These are phyloP conservation scores for Chimonanthus salicifolius DNA, from an alignment of 164 flowering plant species.

Conservation along the genomic window DNA sequence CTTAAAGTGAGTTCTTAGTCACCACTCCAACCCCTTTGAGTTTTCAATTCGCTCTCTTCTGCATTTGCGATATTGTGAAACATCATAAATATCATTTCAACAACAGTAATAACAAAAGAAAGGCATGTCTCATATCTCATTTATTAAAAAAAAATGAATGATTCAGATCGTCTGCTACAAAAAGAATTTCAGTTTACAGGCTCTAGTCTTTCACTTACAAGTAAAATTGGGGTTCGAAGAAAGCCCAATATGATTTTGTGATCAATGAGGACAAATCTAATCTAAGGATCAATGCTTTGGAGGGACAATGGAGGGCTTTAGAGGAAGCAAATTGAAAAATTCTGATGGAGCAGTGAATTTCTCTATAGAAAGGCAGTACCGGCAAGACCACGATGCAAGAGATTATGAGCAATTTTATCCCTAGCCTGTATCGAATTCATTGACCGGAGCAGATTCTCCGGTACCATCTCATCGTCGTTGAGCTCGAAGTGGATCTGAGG, in stretches of 20 bases:
- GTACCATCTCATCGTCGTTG: slow-evolving; percentile 56
- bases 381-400: slow-evolving; percentile 65
- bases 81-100: no score
- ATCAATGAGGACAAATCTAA: background rate
- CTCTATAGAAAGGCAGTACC: slow-evolving; percentile 42
- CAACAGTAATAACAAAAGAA: no score
- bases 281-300: background rate
- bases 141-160: background rate
- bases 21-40: no score
- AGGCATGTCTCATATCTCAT: no score
- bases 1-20: no score
- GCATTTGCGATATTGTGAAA: no score
- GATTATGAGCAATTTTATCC: slow-evolving; percentile 69
- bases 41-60: no score
- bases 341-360: background rate
- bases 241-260: background rate
- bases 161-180: background rate
- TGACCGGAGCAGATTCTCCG: slow-evolving; percentile 44
- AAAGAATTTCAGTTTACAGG: background rate
- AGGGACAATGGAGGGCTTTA: background rate
- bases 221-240: background rate
- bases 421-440: slow-evolving; percentile 38
- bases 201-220: background rate
- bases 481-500: slow-evolving; percentile 41
- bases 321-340: background rate